A percentile compares a stretch with the other conserved stretches of the same genome.
phyloP scores from a whole-genome alignment of 1,284 basidiomycete genomes.

The Microbotryomycetes sp. region DNA sequence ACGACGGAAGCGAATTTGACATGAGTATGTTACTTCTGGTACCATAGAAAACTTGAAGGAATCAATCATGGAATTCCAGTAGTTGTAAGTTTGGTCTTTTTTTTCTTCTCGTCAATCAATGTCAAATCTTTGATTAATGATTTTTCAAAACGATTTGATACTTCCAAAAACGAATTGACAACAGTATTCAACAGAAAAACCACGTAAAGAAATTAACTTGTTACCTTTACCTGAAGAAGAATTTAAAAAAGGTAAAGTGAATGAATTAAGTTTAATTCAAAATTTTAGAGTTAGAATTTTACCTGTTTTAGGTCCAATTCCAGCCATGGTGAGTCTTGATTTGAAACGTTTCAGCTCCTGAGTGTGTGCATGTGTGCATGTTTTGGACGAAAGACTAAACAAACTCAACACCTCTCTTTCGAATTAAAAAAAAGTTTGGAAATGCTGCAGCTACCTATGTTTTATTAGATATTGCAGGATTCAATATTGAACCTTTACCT shows the following conservation, averaged over 20 bases:
- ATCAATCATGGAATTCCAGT: constrained; percentile 36
- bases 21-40: no score
- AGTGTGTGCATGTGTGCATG: not conserved
- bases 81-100: constrained; percentile 31
- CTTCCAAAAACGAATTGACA: no score
- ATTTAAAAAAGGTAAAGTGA: constrained; percentile 79
- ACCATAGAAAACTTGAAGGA: constrained; percentile 26
- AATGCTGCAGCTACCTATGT: constrained; percentile 81
- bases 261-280: constrained; percentile 84
- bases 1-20: no score
- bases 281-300: constrained; percentile 89
- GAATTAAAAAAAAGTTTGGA: constrained; percentile 57
- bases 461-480: constrained; percentile 71
- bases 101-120: not conserved
- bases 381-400: no score
- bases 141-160: no score
- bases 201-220: constrained; percentile 70
- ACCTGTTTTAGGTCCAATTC: constrained; percentile 63
- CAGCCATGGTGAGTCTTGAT: constrained; percentile 24
- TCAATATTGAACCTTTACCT: constrained; percentile 70
- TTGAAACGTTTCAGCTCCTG: not conserved
- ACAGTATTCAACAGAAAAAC: constrained; percentile 85
- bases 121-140: no score
- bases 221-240: constrained; percentile 88
- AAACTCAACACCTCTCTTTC: not conserved